Conservation (phyloP, 179 eudicot species). For the Silene coronaria region DNA sequence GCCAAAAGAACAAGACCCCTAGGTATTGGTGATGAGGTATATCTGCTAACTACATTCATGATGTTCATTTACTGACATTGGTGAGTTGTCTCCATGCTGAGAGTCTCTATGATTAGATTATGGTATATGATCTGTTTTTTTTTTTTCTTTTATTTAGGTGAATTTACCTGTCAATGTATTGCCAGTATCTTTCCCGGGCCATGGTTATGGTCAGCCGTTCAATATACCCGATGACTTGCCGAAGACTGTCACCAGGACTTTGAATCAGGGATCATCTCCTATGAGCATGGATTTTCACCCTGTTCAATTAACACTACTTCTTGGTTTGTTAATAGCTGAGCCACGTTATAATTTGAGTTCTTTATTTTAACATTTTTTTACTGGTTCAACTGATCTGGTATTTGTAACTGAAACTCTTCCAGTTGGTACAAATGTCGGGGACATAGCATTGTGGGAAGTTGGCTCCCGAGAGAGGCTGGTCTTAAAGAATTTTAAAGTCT, state of each 20-base stretch:
- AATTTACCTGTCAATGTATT: conserved; percentile 63
- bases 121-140: neutral
- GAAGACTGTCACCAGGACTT: conserved; percentile 57
- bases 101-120: neutral
- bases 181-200: conserved; percentile 68
- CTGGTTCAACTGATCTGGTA: neutral
- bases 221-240: conserved; percentile 66
- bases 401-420: conserved; percentile 15
- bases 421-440: conserved; percentile 93
- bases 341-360: neutral
- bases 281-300: conserved; percentile 98
- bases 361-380: neutral
- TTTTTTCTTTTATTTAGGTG: conserved; percentile 33
- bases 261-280: conserved; percentile 78
- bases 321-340: conserved; percentile 37
- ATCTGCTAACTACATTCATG: neutral
- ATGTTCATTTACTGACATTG: neutral
- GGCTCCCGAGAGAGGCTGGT: conserved; percentile 68
- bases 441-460: conserved; percentile 80
- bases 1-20: conserved; percentile 67
- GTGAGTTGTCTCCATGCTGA: neutral
- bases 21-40: conserved; percentile 74
- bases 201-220: conserved; percentile 55
- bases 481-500: conserved; percentile 66
- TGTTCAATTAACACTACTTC: conserved; percentile 57